phyloP scores from a whole-genome alignment of 78 protist genomes.

The Diacronema lutheri region DNA sequence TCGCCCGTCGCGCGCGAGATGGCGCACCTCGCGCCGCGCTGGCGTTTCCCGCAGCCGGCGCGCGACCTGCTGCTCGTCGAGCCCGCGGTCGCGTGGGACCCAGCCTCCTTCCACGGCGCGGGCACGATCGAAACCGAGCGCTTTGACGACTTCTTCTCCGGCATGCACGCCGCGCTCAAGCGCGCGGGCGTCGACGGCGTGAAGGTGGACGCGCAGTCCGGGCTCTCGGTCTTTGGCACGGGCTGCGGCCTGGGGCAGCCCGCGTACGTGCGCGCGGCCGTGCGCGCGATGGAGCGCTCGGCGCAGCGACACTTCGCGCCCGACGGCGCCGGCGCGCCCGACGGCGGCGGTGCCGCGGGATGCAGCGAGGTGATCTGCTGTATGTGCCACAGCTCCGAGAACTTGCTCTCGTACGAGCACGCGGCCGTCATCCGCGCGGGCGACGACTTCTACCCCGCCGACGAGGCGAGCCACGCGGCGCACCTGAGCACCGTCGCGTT shows the following conservation, averaged over 20 bases:
- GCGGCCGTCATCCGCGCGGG: conserved; percentile 19
- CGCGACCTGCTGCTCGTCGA: background rate
- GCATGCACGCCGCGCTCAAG: conserved; percentile 20
- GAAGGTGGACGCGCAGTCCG: conserved; percentile 43
- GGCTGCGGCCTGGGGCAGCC: background rate
- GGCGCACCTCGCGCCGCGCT: background rate
- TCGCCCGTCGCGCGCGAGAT: background rate
- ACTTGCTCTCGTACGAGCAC: background rate
- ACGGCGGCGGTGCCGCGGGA: no score
- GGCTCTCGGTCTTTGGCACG: conserved; percentile 1
- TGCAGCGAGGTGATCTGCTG: no score
- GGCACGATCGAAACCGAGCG: background rate
- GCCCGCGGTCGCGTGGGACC: conserved; percentile 34
- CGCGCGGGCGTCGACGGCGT: conserved; percentile 32
- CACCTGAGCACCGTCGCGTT: conserved; percentile 16
- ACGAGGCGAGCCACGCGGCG: background rate
- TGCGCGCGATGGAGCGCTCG: conserved; percentile 11
- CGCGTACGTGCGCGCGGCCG: background rate
- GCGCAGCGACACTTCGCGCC: background rate
- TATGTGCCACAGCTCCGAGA: conserved; percentile 33
- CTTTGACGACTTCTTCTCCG: background rate
- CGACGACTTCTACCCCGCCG: conserved; percentile 28
- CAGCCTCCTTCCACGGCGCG: background rate
- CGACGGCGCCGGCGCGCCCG: background rate
- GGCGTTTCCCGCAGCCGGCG: background rate